phyloP scores from a whole-genome alignment of 2,329 filamentous ascomycete species.

The Beauveria bassiana region DNA sequence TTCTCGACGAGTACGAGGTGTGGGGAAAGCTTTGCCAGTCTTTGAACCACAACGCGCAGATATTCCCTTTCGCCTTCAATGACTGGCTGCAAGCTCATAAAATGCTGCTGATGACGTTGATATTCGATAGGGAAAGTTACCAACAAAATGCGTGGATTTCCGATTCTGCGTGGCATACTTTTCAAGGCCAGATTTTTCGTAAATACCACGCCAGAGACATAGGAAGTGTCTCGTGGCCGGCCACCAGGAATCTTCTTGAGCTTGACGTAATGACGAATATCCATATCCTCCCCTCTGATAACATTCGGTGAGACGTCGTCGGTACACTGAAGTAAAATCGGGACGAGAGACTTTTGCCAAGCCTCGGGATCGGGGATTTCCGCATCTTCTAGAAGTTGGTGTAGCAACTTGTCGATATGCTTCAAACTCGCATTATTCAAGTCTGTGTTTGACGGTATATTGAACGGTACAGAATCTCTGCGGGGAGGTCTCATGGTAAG shows the following conservation, averaged over 20 bases:
- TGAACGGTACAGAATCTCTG: constrained; percentile 75
- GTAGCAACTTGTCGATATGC: constrained; percentile 78
- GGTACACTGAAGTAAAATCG: constrained; percentile 82
- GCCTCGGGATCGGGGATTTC: constrained; percentile 62
- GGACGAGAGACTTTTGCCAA: constrained; percentile 87
- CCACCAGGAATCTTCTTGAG: constrained; percentile 93
- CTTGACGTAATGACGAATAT: constrained; percentile 95
- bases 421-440: constrained; percentile 80
- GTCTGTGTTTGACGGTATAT: constrained; percentile 67
- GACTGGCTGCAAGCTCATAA: constrained; percentile 96
- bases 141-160: constrained; percentile 79
- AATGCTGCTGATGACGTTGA: constrained; percentile 76
- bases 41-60: constrained; percentile 79
- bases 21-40: constrained; percentile 78
- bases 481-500: constrained; percentile 51
- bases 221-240: constrained; percentile 83
- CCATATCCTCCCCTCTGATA: constrained; percentile 85
- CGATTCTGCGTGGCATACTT: constrained; percentile 84
- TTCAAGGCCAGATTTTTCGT: constrained; percentile 95
- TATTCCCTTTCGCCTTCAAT: constrained; percentile 96
- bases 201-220: constrained; percentile 93
- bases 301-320: constrained; percentile 94
- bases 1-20: constrained; percentile 87
- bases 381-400: constrained; percentile 73
- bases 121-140: constrained; percentile 96